Base-by-base conservation (phyloP, 2,329 filamentous ascomycete genomes). In the Aspergillus neoniger region DNA sequence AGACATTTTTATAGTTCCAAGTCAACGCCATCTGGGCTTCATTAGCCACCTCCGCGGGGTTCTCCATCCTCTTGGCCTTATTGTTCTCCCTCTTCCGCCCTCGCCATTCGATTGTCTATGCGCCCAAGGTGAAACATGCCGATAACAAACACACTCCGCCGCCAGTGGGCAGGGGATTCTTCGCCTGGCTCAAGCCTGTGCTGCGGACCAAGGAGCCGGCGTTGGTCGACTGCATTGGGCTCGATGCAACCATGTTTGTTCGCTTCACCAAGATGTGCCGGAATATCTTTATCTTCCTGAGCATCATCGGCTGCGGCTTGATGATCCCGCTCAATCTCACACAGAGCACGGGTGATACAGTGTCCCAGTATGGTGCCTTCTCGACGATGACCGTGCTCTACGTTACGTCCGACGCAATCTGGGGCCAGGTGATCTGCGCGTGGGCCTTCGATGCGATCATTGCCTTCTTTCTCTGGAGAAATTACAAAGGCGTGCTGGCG, bases 171-270 rank as follows among this genome's bases (percentile, higher is more conserved):
- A 96, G 90, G 72, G 90, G 91, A n/a, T 80, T 94, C 9, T 92
- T 96, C 73, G 88, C 92, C 51, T 99, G 95, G 95, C 76, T 96
- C 32, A 81, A 82, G 19, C 93, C 94, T 0, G 80, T 99, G 32
- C 83, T 92, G 77, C 86, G 83, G 62, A 94, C 91, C 14, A 88
- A 86, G 61, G 95, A 99, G 79, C 80, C 87, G 58, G 84, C 91
- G 14, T 77, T 97, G 63, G 83, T 96, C 23, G 84, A 90, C n/a
- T 87, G 90, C 69, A 88, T 96, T 41, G 95, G 95, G 53, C 82
- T 99, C 80, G 95, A 99, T 77, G 95, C 93, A 8, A 90, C 91
- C 8, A 80, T 99, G 51, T 98, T 99, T 75, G 81, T 99, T 66
- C 88, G 94, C 55, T 93, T 97, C 70, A 86, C 88, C 53, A 85